Base-by-base conservation (phyloP, 208 protist genomes). In the Leishmania tropica region DNA sequence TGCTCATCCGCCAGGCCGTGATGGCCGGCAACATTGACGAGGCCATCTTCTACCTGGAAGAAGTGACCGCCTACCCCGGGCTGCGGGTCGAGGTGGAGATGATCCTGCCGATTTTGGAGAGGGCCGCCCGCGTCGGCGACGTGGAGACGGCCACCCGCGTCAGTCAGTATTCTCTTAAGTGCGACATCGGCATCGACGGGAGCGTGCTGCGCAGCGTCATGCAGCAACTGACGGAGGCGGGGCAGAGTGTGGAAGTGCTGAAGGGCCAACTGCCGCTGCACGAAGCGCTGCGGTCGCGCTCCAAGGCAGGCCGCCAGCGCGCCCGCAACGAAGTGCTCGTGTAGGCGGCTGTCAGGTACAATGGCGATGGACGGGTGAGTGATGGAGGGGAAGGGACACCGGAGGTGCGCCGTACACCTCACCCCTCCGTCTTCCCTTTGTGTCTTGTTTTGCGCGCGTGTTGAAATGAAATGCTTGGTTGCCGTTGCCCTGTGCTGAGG, bases 81-180 rank as follows among this genome's bases (percentile, higher is more conserved):
- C 85, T 97, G 77, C 89, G 94, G 5, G 89, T 97, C 10, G 94
- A 97, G 92, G 89, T 96, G 82, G 94, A 97, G 82, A 97, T 97
- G 94, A 87, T 97, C 51, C 80, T 97, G 72, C 92, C 92, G 0
- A 95, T 96, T 28, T 35, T 97, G 11, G 94, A 97, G 84, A 90
- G 94, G 0, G 94, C 92, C 42, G 94, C 92, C 15, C 87, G 90
- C 47, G 94, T 83, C 42, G 94, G 94, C 19, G 94, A 97, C 67
- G 92, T 84, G 19, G 92, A 94, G 67, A 95, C 92, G 56, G 94
- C 90, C 24, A 92, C 92, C 64, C 89, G 87, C 62, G 65, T 97
- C 53, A 94, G 91, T 71, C 88, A 95, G 74, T 96, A 91, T 76
- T 85, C 94, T 17, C 89, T 97, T 53, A 91, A 96, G 80, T 95